A percentile compares a stretch with the other conserved stretches of the same genome.
Conservation (phyloP, 2,329 filamentous ascomycete genomes). For the Alternaria solani region DNA sequence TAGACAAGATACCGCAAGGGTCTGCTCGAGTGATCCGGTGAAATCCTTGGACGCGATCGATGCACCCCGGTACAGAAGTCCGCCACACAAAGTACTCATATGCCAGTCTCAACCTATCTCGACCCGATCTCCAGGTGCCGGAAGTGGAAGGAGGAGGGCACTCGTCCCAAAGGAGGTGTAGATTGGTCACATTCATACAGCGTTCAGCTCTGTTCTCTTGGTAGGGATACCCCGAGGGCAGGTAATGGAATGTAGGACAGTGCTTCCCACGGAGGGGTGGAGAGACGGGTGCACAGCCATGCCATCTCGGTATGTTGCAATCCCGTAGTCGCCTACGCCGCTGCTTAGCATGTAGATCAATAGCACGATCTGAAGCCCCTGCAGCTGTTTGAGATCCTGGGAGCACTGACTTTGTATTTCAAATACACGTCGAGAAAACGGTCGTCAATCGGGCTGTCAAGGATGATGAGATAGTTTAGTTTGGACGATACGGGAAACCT, state of each 20-base stretch:
- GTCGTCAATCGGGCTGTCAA: slow-evolving; percentile 1
- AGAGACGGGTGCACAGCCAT: background rate
- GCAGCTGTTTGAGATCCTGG: slow-evolving; percentile 2
- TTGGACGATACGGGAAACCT: slow-evolving; percentile 7
- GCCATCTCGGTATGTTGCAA: slow-evolving; percentile 9
- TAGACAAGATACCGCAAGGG: slow-evolving; percentile 3
- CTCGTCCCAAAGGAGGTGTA: background rate
- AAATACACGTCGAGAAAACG: slow-evolving; percentile 3
- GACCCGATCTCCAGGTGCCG: background rate
- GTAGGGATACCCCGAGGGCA: background rate
- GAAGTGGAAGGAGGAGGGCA: background rate
- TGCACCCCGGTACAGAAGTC: background rate
- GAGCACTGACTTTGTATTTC: slow-evolving; percentile 2
- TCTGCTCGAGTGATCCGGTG: slow-evolving; percentile 4
- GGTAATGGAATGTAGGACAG: background rate
- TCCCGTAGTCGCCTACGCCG: slow-evolving; percentile 7
- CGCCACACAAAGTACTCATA: background rate
- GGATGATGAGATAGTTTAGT: background rate
- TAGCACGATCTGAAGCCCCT: slow-evolving; percentile 1
- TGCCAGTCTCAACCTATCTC: background rate
- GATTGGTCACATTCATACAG: too few species aligned
- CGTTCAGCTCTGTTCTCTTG: background rate
- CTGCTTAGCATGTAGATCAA: slow-evolving; percentile 9
- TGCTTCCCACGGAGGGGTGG: background rate
- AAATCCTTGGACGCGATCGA: background rate